Base-by-base conservation (phyloP, 768 basidiomycete species). In the Gelatoporia subvermispora region DNA sequence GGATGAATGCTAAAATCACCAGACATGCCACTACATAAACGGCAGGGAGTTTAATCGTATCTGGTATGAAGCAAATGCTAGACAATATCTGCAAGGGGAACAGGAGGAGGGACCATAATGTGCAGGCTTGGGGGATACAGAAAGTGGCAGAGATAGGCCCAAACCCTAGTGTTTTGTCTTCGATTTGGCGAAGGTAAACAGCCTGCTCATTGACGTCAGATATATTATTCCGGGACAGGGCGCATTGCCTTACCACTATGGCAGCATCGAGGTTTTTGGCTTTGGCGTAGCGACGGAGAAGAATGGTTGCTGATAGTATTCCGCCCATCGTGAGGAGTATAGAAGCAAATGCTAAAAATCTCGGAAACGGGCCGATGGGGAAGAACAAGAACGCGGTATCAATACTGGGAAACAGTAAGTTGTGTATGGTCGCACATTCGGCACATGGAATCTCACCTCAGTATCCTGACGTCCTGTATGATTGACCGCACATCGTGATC, bases 91-190 rank as follows among this genome's bases (percentile, higher is more conserved):
- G 7, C 13, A 13, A 7, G 28, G 13, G 13, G 28, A 31, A 31
- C 5, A 31, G 13, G 7, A 31, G 18, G 17, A 47, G 41, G 8
- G 57, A 51, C 57, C 57, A 61, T 18, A 40, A 24, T 13, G 39
- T 45, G 38, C 57, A 37, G 23, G 55, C 60, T 31, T 51, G 51
- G 17, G 60, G 60, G 18, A 50, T 3, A 23, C 47, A 39, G 51
- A 45, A 47, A 3, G 45, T 13, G 10, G 35, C 35, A 8, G 55
- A 53, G n/a, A 51, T 31, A 1, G 51, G 60, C 18, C 47, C 34
- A 44, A 50, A 59, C 0, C 55, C 51, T 31, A 46, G 31, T 13
- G 28, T 55, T 10, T 31, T 31, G 25, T 52, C 38, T 16, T 54
- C 28, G 28, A 57, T 35, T 2, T 41, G 20, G 20, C 36, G 4